Base-by-base conservation (phyloP, 768 basidiomycete genomes). In the Rhodotorula toruloides region DNA sequence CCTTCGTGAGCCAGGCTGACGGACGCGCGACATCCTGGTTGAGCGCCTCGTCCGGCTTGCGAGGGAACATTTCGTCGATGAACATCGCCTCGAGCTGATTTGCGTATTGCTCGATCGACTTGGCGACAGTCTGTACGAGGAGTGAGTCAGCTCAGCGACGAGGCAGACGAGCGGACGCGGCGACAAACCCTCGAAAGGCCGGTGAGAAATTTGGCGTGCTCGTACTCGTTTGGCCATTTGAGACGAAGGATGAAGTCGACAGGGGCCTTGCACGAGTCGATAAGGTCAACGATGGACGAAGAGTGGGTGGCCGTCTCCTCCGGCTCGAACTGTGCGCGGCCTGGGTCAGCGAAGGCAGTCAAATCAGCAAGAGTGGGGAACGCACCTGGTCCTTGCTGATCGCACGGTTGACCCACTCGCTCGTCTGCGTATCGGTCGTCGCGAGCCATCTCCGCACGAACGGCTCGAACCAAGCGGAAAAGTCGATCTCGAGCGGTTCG, bases 261-360 rank as follows among this genome's bases (percentile, higher is more conserved):
- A 0, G 94, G 91, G 72, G 89, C 91, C 56, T 90, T 85, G 60
- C 98, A 82, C 5, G 92, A 96, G 68, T 91, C 91, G 74, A 98
- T 97, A 2, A 99, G 82, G 77, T 99, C 96, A 31, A 92, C 86
- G 60, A 99, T 93, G 0, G 94, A 98, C n/a, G 93, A 92, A 72
- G 91, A 94, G 74, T 93, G 90, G 0, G 89, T 89, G 1, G 65
- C 77, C 5, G 56, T 89, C 85, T 17, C 88, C 83, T 79, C 91
- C 83, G 61, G 90, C 82, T 80, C 91, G 63, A 79, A 79, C 78
- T 77, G 64, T 11, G 4, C 0, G 6, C 14, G 3, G 40, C 39
- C 21, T 22, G 12, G 36, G 25, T 44, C 10, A 49, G 39, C n/a
- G 22, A 27, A 10, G 0, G 0, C 17, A 46, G 14, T 9, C 37